A percentile compares a stretch with the other conserved stretches of the same genome.
These are phyloP conservation scores for Yamadazyma kitorensis DNA, from an alignment of 805 yeast genomes.

Conservation along the genomic window DNA sequence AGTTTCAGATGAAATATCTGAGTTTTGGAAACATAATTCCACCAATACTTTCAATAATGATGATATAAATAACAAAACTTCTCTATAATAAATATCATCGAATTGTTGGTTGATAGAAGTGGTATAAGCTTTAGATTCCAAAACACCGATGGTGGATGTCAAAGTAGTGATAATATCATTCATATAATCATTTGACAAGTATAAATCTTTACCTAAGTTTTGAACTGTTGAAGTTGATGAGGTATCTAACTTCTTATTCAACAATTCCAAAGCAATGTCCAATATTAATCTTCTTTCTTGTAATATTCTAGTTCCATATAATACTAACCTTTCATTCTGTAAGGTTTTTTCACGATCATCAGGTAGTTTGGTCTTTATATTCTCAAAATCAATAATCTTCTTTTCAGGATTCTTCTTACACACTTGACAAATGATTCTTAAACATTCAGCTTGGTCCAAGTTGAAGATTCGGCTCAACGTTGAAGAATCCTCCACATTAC, in stretches of 20 bases:
- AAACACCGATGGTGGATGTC: slow-evolving; percentile 5
- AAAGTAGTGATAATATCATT: slow-evolving; percentile 18
- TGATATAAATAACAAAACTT: slow-evolving; percentile 27
- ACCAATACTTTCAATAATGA: slow-evolving; percentile 37
- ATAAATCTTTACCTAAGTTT: slow-evolving; percentile 39
- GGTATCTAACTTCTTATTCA: slow-evolving; percentile 37
- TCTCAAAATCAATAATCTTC: slow-evolving; percentile 19
- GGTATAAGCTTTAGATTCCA: slow-evolving; percentile 13
- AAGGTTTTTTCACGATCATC: slow-evolving; percentile 32
- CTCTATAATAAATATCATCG: slow-evolving; percentile 26
- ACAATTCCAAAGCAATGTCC: slow-evolving; percentile 44
- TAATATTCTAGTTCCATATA: slow-evolving; percentile 40
- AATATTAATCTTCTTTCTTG: slow-evolving; percentile 52
- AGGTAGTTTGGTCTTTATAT: slow-evolving; percentile 26
- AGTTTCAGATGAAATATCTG: slow-evolving; percentile 21
- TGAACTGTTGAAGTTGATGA: slow-evolving; percentile 28
- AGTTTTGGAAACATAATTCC: slow-evolving; percentile 39
- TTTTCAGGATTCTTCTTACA: slow-evolving; percentile 35
- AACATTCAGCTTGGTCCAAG: slow-evolving; percentile 43
- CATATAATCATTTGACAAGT: slow-evolving; percentile 29
- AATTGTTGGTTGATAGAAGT: slow-evolving; percentile 10
- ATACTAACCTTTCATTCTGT: slow-evolving; percentile 26
- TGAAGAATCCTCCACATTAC: slow-evolving; percentile 36
- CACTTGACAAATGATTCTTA: slow-evolving; percentile 46
- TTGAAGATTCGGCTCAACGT: slow-evolving; percentile 37